These are phyloP conservation scores for Phytophthora sojae DNA, from an alignment of 352 stramenopile species.

Conservation along the genomic window DNA sequence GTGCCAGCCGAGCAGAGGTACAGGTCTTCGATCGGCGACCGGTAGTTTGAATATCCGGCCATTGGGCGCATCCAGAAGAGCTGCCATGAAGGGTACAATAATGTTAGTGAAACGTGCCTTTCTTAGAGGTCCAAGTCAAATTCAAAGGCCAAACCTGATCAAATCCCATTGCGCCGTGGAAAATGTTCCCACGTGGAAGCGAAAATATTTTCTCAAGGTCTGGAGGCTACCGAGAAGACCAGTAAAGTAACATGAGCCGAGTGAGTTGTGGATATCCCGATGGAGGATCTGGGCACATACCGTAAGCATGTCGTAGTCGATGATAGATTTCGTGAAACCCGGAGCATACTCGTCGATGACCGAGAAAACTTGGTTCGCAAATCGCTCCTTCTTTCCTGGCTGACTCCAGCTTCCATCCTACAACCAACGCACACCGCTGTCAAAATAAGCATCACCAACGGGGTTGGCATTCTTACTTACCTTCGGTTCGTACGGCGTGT, in stretches of 20 bases:
- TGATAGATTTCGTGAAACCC: constrained; percentile 84
- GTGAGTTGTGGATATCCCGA: background rate
- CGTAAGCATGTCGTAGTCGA: constrained; percentile 90
- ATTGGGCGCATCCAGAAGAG: constrained; percentile 91
- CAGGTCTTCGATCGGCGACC: constrained; percentile 79
- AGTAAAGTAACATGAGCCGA: background rate
- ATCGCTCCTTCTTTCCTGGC: constrained; percentile 73
- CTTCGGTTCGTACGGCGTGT: constrained; percentile 89
- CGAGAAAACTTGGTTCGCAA: constrained; percentile 86
- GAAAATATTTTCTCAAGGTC: constrained; percentile 91
- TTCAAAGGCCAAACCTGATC: constrained; percentile 62
- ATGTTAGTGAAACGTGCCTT: background rate
- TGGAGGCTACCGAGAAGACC: constrained; percentile 52
- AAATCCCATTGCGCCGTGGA: constrained; percentile 90
- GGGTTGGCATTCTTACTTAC: constrained; percentile 22
- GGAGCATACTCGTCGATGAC: constrained; percentile 90
- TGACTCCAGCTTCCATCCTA: constrained; percentile 83
- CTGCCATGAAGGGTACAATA: constrained; percentile 29
- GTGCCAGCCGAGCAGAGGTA: constrained; percentile 90
- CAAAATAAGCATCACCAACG: background rate
- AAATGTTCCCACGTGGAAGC: constrained; percentile 90
- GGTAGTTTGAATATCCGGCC: constrained; percentile 83
- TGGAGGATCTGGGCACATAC: constrained; percentile 34
- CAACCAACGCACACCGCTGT: background rate
- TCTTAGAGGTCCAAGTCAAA: background rate